A percentile compares a stretch with the other conserved stretches of the same genome.
These are phyloP conservation scores for Castanospermum australe DNA, from an alignment of 306 rosid species.

Conservation along the genomic window DNA sequence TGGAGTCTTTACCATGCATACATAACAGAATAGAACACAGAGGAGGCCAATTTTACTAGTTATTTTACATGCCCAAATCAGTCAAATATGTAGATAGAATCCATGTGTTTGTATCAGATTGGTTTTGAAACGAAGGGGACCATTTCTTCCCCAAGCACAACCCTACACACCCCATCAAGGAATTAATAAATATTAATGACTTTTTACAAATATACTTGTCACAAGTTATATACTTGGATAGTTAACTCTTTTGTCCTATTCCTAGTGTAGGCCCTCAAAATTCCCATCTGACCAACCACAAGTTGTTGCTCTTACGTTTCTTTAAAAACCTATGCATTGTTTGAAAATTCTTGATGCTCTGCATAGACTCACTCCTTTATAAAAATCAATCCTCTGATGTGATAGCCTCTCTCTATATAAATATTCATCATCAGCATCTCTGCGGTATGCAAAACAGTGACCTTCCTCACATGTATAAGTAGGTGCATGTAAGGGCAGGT, in stretches of 20 bases:
- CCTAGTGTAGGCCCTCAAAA: background rate
- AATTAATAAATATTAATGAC: background rate
- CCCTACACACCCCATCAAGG: background rate
- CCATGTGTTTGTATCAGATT: background rate
- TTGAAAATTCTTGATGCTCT: conserved; percentile 3
- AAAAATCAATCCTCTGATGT: background rate
- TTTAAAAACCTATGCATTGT: conserved; percentile 27
- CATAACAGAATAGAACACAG: background rate
- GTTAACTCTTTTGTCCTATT: conserved; percentile 21
- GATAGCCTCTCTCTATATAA: background rate
- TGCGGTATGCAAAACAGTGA: conserved; percentile 10
- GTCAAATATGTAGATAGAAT: conserved; percentile 3
- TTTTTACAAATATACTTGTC: conserved; percentile 25
- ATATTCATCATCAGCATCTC: background rate
- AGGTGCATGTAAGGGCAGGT: conserved; percentile 35
- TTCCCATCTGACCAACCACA: background rate
- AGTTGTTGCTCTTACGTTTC: background rate
- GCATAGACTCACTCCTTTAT: conserved; percentile 1
- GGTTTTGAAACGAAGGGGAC: conserved; percentile 14
- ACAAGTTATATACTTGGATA: conserved; percentile 18
- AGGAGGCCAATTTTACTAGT: background rate
- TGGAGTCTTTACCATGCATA: background rate
- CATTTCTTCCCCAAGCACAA: conserved; percentile 5
- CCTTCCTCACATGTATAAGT: conserved; percentile 24
- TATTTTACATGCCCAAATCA: background rate